These are phyloP conservation scores for Diospyros kaki DNA, from an alignment of 148 eudicot genomes.

Conservation along the genomic window DNA sequence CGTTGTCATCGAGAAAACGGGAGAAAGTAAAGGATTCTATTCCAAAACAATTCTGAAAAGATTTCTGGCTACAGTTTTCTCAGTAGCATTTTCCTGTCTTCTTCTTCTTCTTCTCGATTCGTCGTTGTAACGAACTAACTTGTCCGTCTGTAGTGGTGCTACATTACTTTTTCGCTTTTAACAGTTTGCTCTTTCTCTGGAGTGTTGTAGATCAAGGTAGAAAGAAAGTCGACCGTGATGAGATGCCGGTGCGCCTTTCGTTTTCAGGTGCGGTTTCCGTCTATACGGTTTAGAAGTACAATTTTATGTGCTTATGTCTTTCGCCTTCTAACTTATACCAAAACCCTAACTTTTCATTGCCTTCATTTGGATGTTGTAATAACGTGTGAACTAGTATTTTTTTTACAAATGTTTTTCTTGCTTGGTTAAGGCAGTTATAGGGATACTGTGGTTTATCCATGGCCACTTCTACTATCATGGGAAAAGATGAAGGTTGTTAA, in stretches of 20 bases:
- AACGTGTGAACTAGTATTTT: neutral
- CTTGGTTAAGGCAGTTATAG: neutral
- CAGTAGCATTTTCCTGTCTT: no score
- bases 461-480: neutral
- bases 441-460: neutral
- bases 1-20: slow-evolving; percentile 3
- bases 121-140: no score
- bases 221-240: neutral
- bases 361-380: neutral
- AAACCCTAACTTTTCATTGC: neutral
- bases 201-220: neutral
- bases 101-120: no score
- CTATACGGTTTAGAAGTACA: neutral
- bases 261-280: slow-evolving; percentile 2
- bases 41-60: no score
- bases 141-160: neutral
- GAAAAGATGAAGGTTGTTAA: neutral
- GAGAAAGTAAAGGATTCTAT: neutral
- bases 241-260: neutral
- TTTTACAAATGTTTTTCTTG: neutral
- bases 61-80: no score
- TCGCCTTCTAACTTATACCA: no score
- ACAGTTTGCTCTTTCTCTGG: neutral
- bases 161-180: neutral
- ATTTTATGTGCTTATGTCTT: neutral